Base-by-base conservation (phyloP, 805 yeast genomes). In the Lipomyces kockii region DNA sequence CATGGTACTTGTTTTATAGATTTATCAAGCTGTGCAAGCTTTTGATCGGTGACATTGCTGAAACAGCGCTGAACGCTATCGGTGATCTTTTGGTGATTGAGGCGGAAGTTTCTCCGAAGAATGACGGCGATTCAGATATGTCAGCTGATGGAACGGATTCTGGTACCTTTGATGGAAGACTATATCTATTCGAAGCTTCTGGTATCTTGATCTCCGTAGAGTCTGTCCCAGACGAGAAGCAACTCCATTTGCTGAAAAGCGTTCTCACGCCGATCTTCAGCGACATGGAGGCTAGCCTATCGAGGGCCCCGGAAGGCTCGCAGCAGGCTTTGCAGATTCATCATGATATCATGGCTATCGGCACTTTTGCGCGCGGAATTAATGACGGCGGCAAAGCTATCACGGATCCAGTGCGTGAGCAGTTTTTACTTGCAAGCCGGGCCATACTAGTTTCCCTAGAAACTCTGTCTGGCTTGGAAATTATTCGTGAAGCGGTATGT, bases 1-100 rank as follows among this genome's bases (percentile, higher is more conserved):
- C 96, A 54, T 95, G 98, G 97, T 94, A 91, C 77, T 81, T 93
- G 70, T 91, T 94, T 73, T 88, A 88, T 74, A 85, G 97, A 76
- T 90, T 93, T 74, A 83, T 92, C 68, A 91, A 89, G 76, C 81
- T 89, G 58, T 88, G 94, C 1, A 89, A 87, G 75, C 92, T 92
- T 49, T 80, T 84, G 60, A 79, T 87, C 53, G 84, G 87, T 37
- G 64, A 78, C 81, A 65, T 81, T 85, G 74, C 88, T 53, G 86
- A 84, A 69, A 82, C 90, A 43, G 83, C 93, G 37, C 77, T 83
- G 60, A 84, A 84, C 69, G 81, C 93, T 58, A 82, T 89, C 37
- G 86, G 89, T 1, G 81, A 81, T 46, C 80, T 92, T 64, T 82
- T 93, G 32, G 80, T 78, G 0, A 86, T 92, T 62, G 86, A 87